These are phyloP conservation scores for Larix kaempferi DNA, from an alignment of 75 land plant genomes.

Conservation along the genomic window DNA sequence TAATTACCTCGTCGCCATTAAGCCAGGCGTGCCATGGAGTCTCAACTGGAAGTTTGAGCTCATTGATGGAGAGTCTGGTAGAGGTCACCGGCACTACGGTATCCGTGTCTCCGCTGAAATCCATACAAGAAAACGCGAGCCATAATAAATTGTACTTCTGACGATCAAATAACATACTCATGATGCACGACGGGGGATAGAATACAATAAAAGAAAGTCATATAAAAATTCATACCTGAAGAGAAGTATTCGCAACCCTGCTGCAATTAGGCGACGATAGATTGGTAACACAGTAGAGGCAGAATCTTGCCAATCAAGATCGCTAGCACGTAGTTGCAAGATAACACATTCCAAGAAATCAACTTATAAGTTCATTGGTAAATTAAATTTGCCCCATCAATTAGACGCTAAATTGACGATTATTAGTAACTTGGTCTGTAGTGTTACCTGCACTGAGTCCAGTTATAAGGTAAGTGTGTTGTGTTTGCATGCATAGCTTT, in stretches of 20 bases:
- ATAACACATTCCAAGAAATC: conserved; percentile 38
- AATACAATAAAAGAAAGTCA: not conserved
- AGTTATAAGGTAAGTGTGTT: conserved; percentile 29
- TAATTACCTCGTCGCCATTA: no score
- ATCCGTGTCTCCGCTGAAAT: conserved; percentile 62
- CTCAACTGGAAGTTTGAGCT: no score
- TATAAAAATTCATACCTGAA: conserved; percentile 26
- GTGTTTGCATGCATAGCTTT: conserved; percentile 67
- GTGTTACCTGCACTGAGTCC: conserved; percentile 55
- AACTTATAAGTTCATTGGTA: not conserved
- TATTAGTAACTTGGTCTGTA: no score
- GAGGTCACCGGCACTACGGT: conserved; percentile 36
- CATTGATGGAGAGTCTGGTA: not conserved
- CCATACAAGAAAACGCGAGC: not conserved
- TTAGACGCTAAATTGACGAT: not conserved
- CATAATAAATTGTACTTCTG: not conserved
- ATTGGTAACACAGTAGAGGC: conserved; percentile 71
- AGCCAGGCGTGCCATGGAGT: no score
- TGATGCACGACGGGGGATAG: conserved; percentile 31
- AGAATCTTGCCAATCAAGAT: conserved; percentile 47
- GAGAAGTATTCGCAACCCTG: conserved; percentile 54
- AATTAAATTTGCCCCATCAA: not conserved
- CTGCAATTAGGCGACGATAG: conserved; percentile 67
- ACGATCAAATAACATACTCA: not conserved
- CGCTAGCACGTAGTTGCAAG: conserved; percentile 21